Evolutionary conservation across 2,329 filamentous ascomycete genomes (phyloP).

Genomic region (Epichloe hybrida): DNA sequence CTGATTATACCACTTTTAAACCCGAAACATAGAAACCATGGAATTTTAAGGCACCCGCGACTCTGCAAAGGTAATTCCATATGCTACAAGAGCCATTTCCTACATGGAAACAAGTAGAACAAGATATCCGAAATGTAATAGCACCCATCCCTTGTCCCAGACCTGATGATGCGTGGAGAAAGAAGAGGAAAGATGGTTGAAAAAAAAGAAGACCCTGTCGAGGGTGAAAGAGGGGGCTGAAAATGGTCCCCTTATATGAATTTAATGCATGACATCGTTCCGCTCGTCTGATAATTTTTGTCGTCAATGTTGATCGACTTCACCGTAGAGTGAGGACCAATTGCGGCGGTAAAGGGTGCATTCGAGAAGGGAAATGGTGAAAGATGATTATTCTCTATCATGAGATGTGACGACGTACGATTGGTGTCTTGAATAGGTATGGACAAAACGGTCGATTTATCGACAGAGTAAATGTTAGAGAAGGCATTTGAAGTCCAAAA

Average conservation of each 20-base stretch:
- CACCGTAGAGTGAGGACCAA: neutral
- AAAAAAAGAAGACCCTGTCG: neutral
- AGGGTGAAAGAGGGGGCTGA: neutral
- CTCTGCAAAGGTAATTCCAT: neutral
- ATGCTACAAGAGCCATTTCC: neutral
- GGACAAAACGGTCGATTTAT: neutral
- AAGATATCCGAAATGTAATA: neutral
- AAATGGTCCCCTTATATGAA: neutral
- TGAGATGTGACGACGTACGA: conserved; percentile 1
- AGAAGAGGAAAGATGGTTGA: neutral
- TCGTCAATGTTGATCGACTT: neutral
- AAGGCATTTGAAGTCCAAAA: conserved; percentile 18
- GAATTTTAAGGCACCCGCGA: neutral
- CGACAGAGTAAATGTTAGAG: conserved; percentile 6
- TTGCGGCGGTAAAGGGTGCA: neutral
- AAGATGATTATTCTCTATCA: neutral
- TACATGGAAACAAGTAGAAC: conserved; percentile 2
- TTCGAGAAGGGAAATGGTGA: neutral
- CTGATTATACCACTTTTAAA: too few species aligned
- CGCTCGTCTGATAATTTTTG: neutral
- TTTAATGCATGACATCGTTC: neutral
- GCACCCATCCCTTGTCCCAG: neutral
- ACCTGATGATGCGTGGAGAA: neutral
- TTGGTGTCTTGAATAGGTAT: neutral
- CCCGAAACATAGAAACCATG: too few species aligned